Base-by-base conservation (phyloP, 805 yeast genomes). In the Candida pseudofarinosa region DNA sequence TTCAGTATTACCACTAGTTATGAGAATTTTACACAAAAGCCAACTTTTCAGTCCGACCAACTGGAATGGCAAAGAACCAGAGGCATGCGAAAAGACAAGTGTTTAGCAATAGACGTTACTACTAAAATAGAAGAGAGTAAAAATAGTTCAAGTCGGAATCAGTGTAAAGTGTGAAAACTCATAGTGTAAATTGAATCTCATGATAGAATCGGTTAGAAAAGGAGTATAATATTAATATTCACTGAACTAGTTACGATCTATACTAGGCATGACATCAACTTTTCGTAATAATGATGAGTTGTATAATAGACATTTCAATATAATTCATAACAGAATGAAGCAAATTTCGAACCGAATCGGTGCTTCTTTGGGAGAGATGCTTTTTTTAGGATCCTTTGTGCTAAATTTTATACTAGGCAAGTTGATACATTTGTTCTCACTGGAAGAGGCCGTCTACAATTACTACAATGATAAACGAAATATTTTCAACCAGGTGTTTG, bases 401-500 rank as follows among this genome's bases (percentile, higher is more conserved):
- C 33, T 56, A 33, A 72, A 80, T 36, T 66, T 82, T 31, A 32
- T 73, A 0, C 38, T 74, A 30, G 88, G 86, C 0, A 80, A 80
- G 44, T 26, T 80, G 12, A 64, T 78, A 14, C 74, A 72, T 51
- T 45, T 57, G 18, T 52, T 65, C 19, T 67, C 81, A 4, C 76
- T 75, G 15, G 45, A 56, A 14, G 80, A 73, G 39, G 72, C 69
- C 44, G 68, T 74, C 20, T 60, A 69, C 62, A 69, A 73, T 50
- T 76, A 74, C 61, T 76, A 71, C 60, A 75, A 77, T 39, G 69
- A 80, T 43, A 88, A 87, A 63, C 73, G 76, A 39, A 88, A 88
- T 56, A 26, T 88, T 14, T 56, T 90, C 46, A 91, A 91, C 61
- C 74, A 73, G 16, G 37, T 75, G 4, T 87, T 93, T 58, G 97